These are phyloP conservation scores for Solanum medicagineum DNA, from an alignment of 257 asterid genomes.

Conservation along the genomic window DNA sequence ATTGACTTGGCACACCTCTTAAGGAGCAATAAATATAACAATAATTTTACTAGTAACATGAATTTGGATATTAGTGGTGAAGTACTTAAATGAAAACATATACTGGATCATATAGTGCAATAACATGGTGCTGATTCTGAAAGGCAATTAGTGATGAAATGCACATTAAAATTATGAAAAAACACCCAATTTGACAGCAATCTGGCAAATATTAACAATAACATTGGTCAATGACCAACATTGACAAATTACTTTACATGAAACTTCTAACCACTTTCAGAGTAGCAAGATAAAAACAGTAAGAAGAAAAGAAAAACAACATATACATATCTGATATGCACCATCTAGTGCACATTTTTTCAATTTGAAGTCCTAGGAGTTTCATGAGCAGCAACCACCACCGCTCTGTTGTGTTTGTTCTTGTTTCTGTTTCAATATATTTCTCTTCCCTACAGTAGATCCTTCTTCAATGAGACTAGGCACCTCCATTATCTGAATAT, in stretches of 20 bases:
- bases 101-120: background rate
- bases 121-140: background rate
- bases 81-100: background rate
- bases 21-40: background rate
- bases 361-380: background rate
- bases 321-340: background rate
- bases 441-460: conserved; percentile 55
- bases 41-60: background rate
- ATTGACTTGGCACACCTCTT: background rate
- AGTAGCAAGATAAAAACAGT: background rate
- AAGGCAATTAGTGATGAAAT: background rate
- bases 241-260: background rate
- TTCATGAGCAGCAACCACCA: conserved; percentile 64
- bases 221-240: background rate
- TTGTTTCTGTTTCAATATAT: conserved; percentile 68
- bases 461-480: conserved; percentile 88
- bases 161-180: background rate
- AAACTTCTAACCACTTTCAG: background rate
- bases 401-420: conserved; percentile 35
- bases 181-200: background rate
- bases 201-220: background rate
- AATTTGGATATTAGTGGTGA: background rate
- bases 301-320: background rate
- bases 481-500: conserved; percentile 78
- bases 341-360: background rate